Evolutionary conservation across 2,329 filamentous ascomycete genomes (phyloP).

Genomic region (Calonectria naviculata): DNA sequence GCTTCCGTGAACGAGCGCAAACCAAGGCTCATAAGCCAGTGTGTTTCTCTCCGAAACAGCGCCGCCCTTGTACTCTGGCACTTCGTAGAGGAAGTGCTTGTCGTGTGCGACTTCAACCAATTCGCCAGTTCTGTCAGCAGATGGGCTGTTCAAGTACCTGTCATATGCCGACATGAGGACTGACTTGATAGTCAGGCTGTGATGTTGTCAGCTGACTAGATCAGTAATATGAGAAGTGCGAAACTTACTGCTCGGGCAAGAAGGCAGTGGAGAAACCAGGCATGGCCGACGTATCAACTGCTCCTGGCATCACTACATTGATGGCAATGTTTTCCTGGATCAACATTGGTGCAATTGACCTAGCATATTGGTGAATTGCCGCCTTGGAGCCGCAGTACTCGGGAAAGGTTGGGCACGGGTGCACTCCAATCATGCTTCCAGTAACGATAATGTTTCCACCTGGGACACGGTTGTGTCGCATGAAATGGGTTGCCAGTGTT

Average conservation of each 20-base stretch:
- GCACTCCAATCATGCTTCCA: constrained; percentile 19
- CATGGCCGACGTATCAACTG: constrained; percentile 14
- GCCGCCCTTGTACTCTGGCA: constrained; percentile 13
- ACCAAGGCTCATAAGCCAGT: constrained; percentile 13
- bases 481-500: constrained; percentile 15
- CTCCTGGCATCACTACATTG: constrained; percentile 18
- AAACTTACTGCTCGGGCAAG: constrained; percentile 9
- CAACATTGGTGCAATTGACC: constrained; percentile 11
- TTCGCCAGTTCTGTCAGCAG: background rate
- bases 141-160: background rate
- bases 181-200: background rate
- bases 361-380: constrained; percentile 10
- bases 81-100: constrained; percentile 19
- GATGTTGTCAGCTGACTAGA: too few relatives aligned
- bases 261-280: constrained; percentile 10
- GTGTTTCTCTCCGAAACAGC: constrained; percentile 12
- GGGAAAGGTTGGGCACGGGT: constrained; percentile 11
- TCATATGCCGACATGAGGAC: constrained; percentile 13
- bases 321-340: constrained; percentile 10
- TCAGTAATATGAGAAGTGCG: too few relatives aligned
- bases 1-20: constrained; percentile 1
- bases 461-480: constrained; percentile 5
- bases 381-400: constrained; percentile 20
- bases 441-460: constrained; percentile 17
- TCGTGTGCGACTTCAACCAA: constrained; percentile 15